These are phyloP conservation scores for Penicillium paxilli DNA, from an alignment of 495 filamentous ascomycete species.

Conservation along the genomic window DNA sequence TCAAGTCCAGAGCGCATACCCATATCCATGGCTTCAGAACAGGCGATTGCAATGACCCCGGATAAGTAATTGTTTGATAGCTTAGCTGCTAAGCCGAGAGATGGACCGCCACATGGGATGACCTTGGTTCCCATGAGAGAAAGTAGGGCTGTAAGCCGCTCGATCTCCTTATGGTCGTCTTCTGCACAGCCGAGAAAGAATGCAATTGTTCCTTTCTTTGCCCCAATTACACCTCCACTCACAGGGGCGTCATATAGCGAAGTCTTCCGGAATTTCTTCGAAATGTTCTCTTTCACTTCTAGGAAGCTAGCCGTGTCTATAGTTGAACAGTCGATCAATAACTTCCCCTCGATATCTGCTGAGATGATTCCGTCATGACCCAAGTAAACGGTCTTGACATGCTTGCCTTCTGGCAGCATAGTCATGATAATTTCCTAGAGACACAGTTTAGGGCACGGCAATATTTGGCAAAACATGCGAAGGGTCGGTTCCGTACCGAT, in stretches of 20 bases:
- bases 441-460: background rate
- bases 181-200: constrained; percentile 48
- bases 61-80: constrained; percentile 57
- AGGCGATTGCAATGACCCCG: constrained; percentile 53
- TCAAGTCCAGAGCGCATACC: constrained; percentile 54
- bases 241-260: constrained; percentile 46
- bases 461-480: background rate
- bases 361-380: constrained; percentile 33
- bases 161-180: constrained; percentile 25
- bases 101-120: constrained; percentile 51
- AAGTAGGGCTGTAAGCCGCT: background rate
- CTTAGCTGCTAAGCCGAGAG: constrained; percentile 53
- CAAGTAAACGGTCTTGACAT: constrained; percentile 60
- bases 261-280: constrained; percentile 16
- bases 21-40: constrained; percentile 55
- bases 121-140: constrained; percentile 35
- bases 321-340: constrained; percentile 46
- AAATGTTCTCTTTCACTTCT: constrained; percentile 32
- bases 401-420: constrained; percentile 64
- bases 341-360: constrained; percentile 25
- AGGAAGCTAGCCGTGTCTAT: constrained; percentile 44
- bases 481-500: constrained; percentile 29
- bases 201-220: constrained; percentile 45
- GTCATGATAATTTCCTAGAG: constrained; percentile 62
- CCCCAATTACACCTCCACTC: constrained; percentile 47